Evolutionary conservation across 306 rosid genomes (phyloP).

Genomic region (Alnus glutinosa): DNA sequence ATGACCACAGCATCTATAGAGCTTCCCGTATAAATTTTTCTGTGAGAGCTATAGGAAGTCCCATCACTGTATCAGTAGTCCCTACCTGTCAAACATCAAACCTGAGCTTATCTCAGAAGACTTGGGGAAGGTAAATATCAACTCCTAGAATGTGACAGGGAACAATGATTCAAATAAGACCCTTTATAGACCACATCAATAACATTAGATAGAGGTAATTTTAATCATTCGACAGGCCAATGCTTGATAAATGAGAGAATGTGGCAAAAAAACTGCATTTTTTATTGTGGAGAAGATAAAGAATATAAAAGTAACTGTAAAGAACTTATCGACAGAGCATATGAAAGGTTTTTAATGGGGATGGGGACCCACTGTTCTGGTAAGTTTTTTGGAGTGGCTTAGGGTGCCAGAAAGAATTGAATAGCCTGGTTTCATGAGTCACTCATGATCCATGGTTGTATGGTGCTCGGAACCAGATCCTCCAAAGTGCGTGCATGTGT

Average conservation of each 20-base stretch:
- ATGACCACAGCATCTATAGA: conserved; percentile 34
- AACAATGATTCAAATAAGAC: not conserved
- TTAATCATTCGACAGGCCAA: not conserved
- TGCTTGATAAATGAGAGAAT: not conserved
- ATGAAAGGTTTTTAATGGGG: not conserved
- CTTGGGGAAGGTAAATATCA: not conserved
- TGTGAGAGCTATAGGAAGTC: conserved; percentile 82
- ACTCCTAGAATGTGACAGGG: not conserved
- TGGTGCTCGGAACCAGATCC: not conserved
- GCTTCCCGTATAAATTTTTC: conserved; percentile 73
- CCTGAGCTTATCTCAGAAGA: conserved; percentile 4
- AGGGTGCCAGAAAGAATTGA: not conserved
- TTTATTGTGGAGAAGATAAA: conserved; percentile 2
- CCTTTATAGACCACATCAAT: not conserved
- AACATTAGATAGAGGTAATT: conserved; percentile 3
- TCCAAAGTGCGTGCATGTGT: conserved; percentile 16
- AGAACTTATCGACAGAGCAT: not conserved
- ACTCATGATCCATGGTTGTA: not conserved
- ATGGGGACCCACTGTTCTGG: not conserved
- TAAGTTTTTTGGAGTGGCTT: not conserved
- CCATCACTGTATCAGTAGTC: conserved; percentile 84
- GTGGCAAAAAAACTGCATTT: conserved; percentile 5
- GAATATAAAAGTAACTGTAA: not conserved
- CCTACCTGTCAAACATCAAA: conserved; percentile 60
- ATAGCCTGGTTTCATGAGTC: not conserved